Evolutionary conservation across 768 basidiomycete species (phyloP).

Genomic region (Boletellus ananiceps): DNA sequence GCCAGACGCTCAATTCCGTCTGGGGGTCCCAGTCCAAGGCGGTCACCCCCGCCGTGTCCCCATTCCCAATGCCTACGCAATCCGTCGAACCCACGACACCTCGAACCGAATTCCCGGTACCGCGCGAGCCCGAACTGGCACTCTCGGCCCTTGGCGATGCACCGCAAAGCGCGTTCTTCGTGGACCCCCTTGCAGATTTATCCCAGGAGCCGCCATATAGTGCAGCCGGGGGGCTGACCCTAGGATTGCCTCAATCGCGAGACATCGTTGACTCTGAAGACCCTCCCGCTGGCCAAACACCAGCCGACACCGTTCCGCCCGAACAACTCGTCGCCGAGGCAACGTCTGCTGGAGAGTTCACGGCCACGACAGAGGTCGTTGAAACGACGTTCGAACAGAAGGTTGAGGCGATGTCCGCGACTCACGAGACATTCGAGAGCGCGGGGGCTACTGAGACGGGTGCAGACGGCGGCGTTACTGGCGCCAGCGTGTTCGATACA

Average conservation of each 20-base stretch:
- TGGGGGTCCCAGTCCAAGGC: slow-evolving; percentile 41
- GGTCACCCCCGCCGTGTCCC: slow-evolving; percentile 27
- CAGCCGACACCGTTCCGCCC: slow-evolving; percentile 25
- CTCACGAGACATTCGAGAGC: slow-evolving; percentile 6
- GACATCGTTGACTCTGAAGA: slow-evolving; percentile 2
- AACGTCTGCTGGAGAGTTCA: not conserved
- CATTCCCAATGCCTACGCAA: slow-evolving; percentile 18
- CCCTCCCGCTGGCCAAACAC: slow-evolving; percentile 17
- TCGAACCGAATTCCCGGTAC: slow-evolving; percentile 9
- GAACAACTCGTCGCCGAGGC: slow-evolving; percentile 15
- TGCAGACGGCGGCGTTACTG: not conserved
- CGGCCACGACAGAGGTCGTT: not conserved
- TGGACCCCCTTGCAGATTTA: not conserved
- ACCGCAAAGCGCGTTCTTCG: not conserved
- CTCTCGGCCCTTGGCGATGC: slow-evolving; percentile 1
- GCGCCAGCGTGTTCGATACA: not conserved
- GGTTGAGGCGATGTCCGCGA: slow-evolving; percentile 4
- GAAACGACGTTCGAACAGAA: slow-evolving; percentile 8
- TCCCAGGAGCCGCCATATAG: not conserved
- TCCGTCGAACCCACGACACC: slow-evolving; percentile 25
- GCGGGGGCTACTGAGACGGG: not conserved
- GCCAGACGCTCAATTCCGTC: slow-evolving; percentile 41
- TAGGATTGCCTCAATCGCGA: slow-evolving; percentile 12
- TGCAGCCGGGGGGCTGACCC: slow-evolving; percentile 2
- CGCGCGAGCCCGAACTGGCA: slow-evolving; percentile 7